Evolutionary conservation across 1,284 basidiomycete species (phyloP).

Genomic region (Volvariella volvacea): DNA sequence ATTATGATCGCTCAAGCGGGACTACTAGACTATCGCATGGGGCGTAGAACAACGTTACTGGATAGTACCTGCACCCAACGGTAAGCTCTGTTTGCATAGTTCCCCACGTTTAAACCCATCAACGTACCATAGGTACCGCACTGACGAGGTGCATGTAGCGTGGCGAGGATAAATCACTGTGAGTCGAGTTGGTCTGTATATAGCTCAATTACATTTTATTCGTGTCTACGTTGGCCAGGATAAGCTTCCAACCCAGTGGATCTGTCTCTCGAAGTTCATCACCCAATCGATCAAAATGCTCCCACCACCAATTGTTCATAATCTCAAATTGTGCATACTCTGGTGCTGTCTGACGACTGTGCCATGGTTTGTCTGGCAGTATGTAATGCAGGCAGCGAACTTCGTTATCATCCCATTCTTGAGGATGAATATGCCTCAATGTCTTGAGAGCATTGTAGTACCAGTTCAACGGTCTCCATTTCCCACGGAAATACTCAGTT

Average conservation of each 20-base stretch:
- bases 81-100: constrained; percentile 30
- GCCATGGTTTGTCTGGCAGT: constrained; percentile 73
- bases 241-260: constrained; percentile 42
- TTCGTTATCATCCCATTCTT: constrained; percentile 74
- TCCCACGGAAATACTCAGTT: constrained; percentile 71
- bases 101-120: constrained; percentile 5
- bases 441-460: constrained; percentile 87
- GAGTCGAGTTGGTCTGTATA: neutral
- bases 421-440: constrained; percentile 57
- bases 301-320: constrained; percentile 75
- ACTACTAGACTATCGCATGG: constrained; percentile 89
- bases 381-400: constrained; percentile 75
- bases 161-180: constrained; percentile 56
- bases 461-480: constrained; percentile 71
- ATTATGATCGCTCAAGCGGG: constrained; percentile 99
- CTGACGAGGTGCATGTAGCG: constrained; percentile 84
- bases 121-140: constrained; percentile 63
- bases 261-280: constrained; percentile 39
- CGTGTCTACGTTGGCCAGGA: constrained; percentile 41
- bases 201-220: constrained; percentile 7
- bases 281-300: constrained; percentile 47
- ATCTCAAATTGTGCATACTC: constrained; percentile 35
- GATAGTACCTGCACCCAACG: constrained; percentile 89
- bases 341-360: constrained; percentile 29
- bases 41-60: constrained; percentile 69